Evolutionary conservation across 192 early-diverging fungal genomes (phyloP).

Genomic region (Endogone sp.): DNA sequence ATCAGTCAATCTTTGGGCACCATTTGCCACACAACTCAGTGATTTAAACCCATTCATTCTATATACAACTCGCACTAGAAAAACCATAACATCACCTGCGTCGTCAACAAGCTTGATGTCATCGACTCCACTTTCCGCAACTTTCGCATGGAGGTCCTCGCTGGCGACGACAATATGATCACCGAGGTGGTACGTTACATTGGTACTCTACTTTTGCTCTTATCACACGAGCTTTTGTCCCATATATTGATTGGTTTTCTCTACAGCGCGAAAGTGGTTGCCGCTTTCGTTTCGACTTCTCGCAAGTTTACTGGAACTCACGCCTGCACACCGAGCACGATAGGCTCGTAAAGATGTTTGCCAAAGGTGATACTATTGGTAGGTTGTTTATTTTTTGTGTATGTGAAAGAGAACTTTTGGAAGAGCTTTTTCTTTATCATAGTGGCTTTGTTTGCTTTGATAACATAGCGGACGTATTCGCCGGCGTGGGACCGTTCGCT

Average conservation of each 20-base stretch:
- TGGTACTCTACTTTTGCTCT: conserved; percentile 10
- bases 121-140: conserved; percentile 96
- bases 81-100: conserved; percentile 78
- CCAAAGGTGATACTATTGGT: conserved; percentile 69
- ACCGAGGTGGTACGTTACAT: conserved; percentile 68
- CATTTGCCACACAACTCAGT: neutral
- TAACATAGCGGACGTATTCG: conserved; percentile 81
- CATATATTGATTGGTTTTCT: neutral
- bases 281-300: conserved; percentile 90
- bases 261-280: conserved; percentile 87
- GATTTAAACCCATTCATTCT: neutral
- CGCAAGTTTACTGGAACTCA: conserved; percentile 99
- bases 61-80: conserved; percentile 54
- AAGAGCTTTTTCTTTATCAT: conserved; percentile 1
- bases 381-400: conserved; percentile 4
- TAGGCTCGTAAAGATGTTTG: conserved; percentile 79
- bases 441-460: neutral
- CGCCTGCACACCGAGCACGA: conserved; percentile 93
- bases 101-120: conserved; percentile 94
- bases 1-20: too few relatives aligned
- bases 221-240: neutral
- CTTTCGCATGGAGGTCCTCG: conserved; percentile 96
- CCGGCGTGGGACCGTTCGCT: conserved; percentile 97
- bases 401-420: too few relatives aligned
- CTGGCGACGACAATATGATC: conserved; percentile 82